Conservation (phyloP, 73 alveolate species). For the Paramecium tetraurelia region DNA sequence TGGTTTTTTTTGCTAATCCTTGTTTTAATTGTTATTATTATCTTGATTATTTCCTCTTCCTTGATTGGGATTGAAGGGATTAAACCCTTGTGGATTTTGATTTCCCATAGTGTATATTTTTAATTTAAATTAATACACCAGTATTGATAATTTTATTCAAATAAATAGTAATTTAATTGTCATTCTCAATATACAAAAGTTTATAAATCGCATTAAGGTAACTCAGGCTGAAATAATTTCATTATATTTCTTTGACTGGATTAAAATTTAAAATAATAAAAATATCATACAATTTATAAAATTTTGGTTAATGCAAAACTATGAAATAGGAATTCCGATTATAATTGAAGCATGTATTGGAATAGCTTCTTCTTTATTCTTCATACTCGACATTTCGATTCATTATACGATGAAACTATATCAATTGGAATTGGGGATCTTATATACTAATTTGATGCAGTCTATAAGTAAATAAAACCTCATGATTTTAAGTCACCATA, state of each 20-base stretch:
- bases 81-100: neutral
- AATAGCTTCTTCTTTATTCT: neutral
- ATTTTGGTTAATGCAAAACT: neutral
- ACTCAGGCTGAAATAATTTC: neutral
- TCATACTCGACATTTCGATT: neutral
- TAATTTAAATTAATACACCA: slow-evolving; percentile 48
- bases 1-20: neutral
- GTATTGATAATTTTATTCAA: neutral
- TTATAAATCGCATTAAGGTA: neutral
- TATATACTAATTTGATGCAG: neutral
- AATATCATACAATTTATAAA: neutral
- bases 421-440: neutral
- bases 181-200: neutral
- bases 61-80: neutral
- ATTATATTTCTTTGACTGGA: neutral
- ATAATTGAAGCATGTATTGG: neutral
- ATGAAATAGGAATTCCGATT: neutral
- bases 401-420: neutral
- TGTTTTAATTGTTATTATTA: neutral
- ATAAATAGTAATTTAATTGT: neutral
- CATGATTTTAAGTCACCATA: neutral
- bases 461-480: neutral
- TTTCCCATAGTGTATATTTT: slow-evolving; percentile 11
- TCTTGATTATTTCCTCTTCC: neutral
- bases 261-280: neutral